Evolutionary conservation across 2,329 filamentous ascomycete genomes (phyloP), one percentile per base, ranked within the genome.

Genomic region (Calonectria montana): DNA sequence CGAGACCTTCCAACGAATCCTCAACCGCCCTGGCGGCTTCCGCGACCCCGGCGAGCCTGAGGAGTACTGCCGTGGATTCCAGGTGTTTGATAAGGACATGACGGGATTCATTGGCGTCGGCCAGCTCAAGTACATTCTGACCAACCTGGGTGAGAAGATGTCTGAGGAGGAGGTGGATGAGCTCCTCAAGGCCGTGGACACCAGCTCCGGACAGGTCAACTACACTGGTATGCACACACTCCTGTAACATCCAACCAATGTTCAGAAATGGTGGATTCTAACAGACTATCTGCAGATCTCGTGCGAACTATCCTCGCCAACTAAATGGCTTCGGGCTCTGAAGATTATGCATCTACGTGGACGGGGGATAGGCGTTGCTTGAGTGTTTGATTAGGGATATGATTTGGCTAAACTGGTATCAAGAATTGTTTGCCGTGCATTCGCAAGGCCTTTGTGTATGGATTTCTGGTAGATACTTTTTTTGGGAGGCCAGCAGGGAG

Each of bases 21-120:
- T 99, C 76, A 98, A 98, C 91, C 94, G 97, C 76, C 97, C 97
- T 41, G 96, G 96, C 83, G 97, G 97, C 80, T 99, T 99, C 93
- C 95, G 97, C 83, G 97, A 98, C 81, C 96, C 97, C 2, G 97
- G 97, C 83, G 96, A 98, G 87, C 96, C 97, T 47, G 96, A 98
- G 82, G 96, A 98, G 85, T 99, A 99, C 87, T 98, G 96, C 86
- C 94, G 96, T 74, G 97, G 97, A 68, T 99, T 99, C 89, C 97
- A 99, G 86, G 97, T 99, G 66, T 99, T 99, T 81, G 97, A 99
- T 87, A 99, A 99, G 87, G 97, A 99, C 84, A 94, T 98, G 91
- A 98, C 95, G 72, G 97, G 97, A 65, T 98, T 96, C 85, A 98
- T 99, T 83, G 97, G 96, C 69, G 96, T 98, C 76, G 97, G 97